phyloP scores from a whole-genome alignment of 116 monocot species.

The Zostera marina region DNA sequence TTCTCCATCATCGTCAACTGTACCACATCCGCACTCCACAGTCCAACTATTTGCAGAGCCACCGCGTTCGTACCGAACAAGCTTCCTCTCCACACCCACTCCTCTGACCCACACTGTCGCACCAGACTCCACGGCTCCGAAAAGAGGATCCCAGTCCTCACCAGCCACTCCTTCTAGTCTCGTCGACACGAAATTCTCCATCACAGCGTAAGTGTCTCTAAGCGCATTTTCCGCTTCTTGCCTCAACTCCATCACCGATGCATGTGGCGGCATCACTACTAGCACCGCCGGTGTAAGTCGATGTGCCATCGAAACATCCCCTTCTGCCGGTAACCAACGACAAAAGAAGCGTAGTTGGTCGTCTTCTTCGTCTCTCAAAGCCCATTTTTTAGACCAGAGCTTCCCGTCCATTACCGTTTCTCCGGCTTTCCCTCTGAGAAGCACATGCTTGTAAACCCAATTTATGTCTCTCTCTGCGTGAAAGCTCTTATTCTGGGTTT shows the following conservation, averaged over 20 bases:
- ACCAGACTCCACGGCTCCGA: slow-evolving; percentile 62
- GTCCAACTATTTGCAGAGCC: slow-evolving; percentile 43
- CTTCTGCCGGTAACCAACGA: slow-evolving; percentile 30
- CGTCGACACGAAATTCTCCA: slow-evolving; percentile 28
- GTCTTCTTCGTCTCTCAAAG: slow-evolving; percentile 61
- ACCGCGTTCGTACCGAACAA: slow-evolving; percentile 52
- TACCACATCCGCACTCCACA: slow-evolving; percentile 68
- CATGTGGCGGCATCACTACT: slow-evolving; percentile 57
- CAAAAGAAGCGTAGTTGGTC: slow-evolving; percentile 48
- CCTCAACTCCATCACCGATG: slow-evolving; percentile 52
- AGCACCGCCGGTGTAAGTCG: slow-evolving; percentile 42
- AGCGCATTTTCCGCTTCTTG: slow-evolving; percentile 44
- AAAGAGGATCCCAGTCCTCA: slow-evolving; percentile 65
- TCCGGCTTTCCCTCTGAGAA: slow-evolving; percentile 18
- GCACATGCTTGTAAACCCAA: slow-evolving; percentile 22
- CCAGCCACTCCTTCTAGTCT: slow-evolving; percentile 44
- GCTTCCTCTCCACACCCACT: slow-evolving; percentile 15
- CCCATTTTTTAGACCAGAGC: slow-evolving; percentile 67
- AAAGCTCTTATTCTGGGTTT: neutral
- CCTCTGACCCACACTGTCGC: slow-evolving; percentile 37
- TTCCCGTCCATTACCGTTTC: slow-evolving; percentile 38
- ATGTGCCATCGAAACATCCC: slow-evolving; percentile 13
- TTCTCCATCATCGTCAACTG: slow-evolving; percentile 88
- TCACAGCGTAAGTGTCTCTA: slow-evolving; percentile 62
- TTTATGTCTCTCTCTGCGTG: slow-evolving; percentile 32